These are phyloP conservation scores for Microsporum canis DNA, from an alignment of 2,329 filamentous ascomycete genomes.

Conservation along the genomic window DNA sequence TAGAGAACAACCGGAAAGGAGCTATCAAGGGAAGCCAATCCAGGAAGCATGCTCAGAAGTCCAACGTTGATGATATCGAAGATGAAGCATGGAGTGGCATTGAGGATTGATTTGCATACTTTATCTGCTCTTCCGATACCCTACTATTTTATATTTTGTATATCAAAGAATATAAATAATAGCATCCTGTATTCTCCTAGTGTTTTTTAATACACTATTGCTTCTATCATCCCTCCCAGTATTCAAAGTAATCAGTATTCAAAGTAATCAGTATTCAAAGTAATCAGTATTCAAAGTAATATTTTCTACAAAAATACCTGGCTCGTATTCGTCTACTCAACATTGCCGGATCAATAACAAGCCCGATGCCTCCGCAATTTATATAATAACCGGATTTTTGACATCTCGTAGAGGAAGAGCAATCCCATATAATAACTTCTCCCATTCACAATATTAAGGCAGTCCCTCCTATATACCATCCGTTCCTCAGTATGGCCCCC, in stretches of 20 bases:
- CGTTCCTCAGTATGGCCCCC: neutral
- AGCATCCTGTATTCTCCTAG: neutral
- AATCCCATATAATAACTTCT: neutral
- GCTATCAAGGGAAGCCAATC: slow-evolving; percentile 33
- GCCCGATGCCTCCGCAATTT: neutral
- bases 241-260: neutral
- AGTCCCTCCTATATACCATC: neutral
- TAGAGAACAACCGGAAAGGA: slow-evolving; percentile 38
- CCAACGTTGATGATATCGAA: slow-evolving; percentile 15
- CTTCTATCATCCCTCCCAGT: neutral
- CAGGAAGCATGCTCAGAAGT: slow-evolving; percentile 19
- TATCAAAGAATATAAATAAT: neutral
- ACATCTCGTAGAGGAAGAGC: neutral
- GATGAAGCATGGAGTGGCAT: slow-evolving; percentile 30
- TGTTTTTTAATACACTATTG: neutral
- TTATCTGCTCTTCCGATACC: neutral
- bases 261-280: neutral
- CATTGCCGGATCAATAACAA: neutral
- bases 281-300: neutral
- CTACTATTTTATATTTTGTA: neutral
- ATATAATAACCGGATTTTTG: neutral
- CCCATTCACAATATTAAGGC: neutral
- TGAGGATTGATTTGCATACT: slow-evolving; percentile 23
- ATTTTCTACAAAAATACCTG: neutral
- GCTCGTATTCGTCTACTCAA: neutral